Conservation (phyloP, 2,329 filamentous ascomycete genomes). For the Coniella lustricola region DNA sequence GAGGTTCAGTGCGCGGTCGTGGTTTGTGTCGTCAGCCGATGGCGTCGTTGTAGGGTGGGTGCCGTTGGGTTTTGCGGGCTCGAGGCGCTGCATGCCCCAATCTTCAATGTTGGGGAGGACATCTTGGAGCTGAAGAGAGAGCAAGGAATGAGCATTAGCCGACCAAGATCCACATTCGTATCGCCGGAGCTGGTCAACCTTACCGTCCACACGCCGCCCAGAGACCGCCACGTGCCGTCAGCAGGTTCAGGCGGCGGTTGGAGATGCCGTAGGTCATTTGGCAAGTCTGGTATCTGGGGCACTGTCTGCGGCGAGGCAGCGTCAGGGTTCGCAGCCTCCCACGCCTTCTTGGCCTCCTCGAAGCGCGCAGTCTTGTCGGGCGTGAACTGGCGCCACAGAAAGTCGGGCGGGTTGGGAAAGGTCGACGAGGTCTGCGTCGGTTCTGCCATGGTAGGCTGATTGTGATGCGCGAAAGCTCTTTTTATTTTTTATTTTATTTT, state of each 20-base stretch:
- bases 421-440: slow-evolving; percentile 41
- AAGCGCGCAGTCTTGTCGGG: slow-evolving; percentile 59
- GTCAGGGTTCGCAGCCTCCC: slow-evolving; percentile 26
- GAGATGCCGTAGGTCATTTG: slow-evolving; percentile 66
- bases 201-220: slow-evolving; percentile 59
- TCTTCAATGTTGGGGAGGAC: slow-evolving; percentile 61
- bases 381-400: slow-evolving; percentile 79
- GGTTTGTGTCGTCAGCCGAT: slow-evolving; percentile 39
- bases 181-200: slow-evolving; percentile 6
- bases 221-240: slow-evolving; percentile 65
- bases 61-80: slow-evolving; percentile 38
- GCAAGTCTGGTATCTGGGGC: slow-evolving; percentile 43
- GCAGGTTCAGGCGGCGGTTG: slow-evolving; percentile 72
- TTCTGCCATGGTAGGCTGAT: slow-evolving; percentile 48
- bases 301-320: slow-evolving; percentile 21
- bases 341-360: slow-evolving; percentile 34
- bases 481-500: too few species aligned
- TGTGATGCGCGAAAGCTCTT: neutral
- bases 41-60: neutral
- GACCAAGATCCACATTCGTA: neutral
- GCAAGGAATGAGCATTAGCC: neutral
- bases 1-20: slow-evolving; percentile 60
- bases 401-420: slow-evolving; percentile 81
- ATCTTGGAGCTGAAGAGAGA: slow-evolving; percentile 42
- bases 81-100: slow-evolving; percentile 63